phyloP scores from a whole-genome alignment of 2,329 filamentous ascomycete genomes.

The Niveomyces coronatus region DNA sequence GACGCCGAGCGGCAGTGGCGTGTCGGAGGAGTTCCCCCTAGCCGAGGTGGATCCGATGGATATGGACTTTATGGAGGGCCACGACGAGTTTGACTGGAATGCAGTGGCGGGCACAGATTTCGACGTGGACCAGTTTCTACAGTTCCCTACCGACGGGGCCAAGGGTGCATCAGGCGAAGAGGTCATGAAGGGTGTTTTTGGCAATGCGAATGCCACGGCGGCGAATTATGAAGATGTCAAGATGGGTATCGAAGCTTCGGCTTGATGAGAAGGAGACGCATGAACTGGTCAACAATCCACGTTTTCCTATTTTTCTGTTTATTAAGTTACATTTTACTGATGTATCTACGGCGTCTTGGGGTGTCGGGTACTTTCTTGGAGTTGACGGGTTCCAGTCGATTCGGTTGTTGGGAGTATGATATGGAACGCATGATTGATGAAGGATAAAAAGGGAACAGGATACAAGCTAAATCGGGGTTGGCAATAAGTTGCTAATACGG shows the following conservation, averaged over 20 bases:
- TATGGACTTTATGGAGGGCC: constrained; percentile 35
- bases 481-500: too few relatives aligned
- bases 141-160: constrained; percentile 42
- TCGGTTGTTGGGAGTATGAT: too few relatives aligned
- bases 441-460: too few relatives aligned
- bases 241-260: constrained; percentile 9
- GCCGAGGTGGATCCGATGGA: constrained; percentile 28
- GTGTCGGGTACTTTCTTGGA: too few relatives aligned
- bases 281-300: neutral
- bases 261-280: neutral
- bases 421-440: too few relatives aligned
- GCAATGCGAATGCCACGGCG: constrained; percentile 1
- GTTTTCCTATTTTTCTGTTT: neutral
- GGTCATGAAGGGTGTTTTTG: constrained; percentile 25
- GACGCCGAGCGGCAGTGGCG: constrained; percentile 35
- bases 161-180: constrained; percentile 28
- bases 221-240: constrained; percentile 5
- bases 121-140: constrained; percentile 49
- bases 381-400: too few relatives aligned
- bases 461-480: too few relatives aligned
- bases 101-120: constrained; percentile 41
- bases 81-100: constrained; percentile 45
- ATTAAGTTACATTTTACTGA: neutral
- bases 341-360: too few relatives aligned
- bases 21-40: constrained; percentile 28